Evolutionary conservation across 352 stramenopile species (phyloP).

Genomic region (Thalassiosira pacifica): DNA sequence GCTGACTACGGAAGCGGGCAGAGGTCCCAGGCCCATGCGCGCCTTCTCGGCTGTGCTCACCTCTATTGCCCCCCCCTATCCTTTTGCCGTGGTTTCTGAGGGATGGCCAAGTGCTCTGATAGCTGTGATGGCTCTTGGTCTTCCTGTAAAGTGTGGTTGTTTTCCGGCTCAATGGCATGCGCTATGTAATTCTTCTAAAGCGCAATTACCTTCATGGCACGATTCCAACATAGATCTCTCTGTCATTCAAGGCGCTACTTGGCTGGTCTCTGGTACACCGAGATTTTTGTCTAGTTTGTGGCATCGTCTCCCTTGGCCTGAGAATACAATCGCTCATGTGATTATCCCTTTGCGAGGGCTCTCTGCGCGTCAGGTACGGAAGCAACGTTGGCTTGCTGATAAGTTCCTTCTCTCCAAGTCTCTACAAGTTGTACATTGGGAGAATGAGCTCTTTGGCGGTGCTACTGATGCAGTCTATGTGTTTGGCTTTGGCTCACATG

Average conservation of each 20-base stretch:
- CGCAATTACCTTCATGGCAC: not conserved
- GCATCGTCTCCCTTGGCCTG: not conserved
- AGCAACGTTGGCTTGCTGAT: not conserved
- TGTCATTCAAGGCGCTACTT: not conserved
- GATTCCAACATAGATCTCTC: not conserved
- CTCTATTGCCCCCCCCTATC: not conserved
- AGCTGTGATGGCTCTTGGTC: not conserved
- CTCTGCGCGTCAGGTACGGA: not conserved
- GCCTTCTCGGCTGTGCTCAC: too few species aligned
- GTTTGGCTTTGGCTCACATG: constrained; percentile 9
- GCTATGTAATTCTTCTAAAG: constrained; percentile 20
- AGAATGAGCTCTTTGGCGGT: constrained; percentile 5
- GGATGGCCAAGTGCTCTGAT: constrained; percentile 47
- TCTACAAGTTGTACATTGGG: not conserved
- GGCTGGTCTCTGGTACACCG: not conserved
- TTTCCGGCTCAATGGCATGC: constrained; percentile 19
- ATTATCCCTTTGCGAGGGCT: not conserved
- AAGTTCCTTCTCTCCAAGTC: not conserved
- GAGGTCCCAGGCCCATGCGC: too few species aligned
- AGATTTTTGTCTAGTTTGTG: not conserved
- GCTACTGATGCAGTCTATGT: constrained; percentile 2
- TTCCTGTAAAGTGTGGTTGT: constrained; percentile 22
- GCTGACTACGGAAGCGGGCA: too few species aligned
- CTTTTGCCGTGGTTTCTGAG: constrained; percentile 29
- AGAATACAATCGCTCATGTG: not conserved